Evolutionary conservation across 2,329 filamentous ascomycete genomes (phyloP).

Genomic region (Graphilbum fragrans): DNA sequence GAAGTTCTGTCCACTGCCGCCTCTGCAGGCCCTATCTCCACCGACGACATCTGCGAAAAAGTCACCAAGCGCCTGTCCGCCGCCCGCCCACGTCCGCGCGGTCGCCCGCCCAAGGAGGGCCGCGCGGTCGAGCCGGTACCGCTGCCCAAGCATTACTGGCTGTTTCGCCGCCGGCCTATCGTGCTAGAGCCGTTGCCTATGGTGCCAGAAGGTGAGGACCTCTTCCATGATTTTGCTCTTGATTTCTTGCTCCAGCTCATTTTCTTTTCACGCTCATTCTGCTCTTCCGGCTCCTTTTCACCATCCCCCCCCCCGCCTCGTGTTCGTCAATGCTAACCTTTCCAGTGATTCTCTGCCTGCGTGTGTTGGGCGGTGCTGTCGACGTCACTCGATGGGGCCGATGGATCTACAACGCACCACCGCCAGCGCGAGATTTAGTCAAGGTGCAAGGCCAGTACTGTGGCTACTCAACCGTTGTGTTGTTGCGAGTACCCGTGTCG

Average conservation of each 20-base stretch:
- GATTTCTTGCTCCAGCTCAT: too few relatives aligned
- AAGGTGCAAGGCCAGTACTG: conserved; percentile 8
- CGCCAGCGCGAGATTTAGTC: conserved; percentile 5
- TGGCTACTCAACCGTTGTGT: conserved; percentile 10
- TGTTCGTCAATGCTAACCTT: too few relatives aligned
- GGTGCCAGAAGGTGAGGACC: conserved; percentile 8
- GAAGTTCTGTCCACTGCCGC: conserved; percentile 7
- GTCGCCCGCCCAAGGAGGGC: conserved; percentile 9
- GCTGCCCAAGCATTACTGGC: conserved; percentile 8
- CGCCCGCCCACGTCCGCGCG: conserved; percentile 6
- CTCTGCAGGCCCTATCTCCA: neutral
- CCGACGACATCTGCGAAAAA: conserved; percentile 3
- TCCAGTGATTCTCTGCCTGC: conserved; percentile 10
- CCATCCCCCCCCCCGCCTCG: neutral
- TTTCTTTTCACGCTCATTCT: neutral
- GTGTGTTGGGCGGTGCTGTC: conserved; percentile 4
- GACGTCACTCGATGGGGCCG: conserved; percentile 9
- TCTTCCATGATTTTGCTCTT: too few relatives aligned
- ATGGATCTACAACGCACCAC: conserved; percentile 9
- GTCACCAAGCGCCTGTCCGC: conserved; percentile 6
- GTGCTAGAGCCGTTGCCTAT: conserved; percentile 6
- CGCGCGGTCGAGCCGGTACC: conserved; percentile 2
- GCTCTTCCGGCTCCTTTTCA: neutral
- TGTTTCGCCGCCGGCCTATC: conserved; percentile 8
- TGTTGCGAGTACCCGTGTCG: conserved; percentile 7